Conservation (phyloP, 2,329 filamentous ascomycete species). For the Colletotrichum sp. region DNA sequence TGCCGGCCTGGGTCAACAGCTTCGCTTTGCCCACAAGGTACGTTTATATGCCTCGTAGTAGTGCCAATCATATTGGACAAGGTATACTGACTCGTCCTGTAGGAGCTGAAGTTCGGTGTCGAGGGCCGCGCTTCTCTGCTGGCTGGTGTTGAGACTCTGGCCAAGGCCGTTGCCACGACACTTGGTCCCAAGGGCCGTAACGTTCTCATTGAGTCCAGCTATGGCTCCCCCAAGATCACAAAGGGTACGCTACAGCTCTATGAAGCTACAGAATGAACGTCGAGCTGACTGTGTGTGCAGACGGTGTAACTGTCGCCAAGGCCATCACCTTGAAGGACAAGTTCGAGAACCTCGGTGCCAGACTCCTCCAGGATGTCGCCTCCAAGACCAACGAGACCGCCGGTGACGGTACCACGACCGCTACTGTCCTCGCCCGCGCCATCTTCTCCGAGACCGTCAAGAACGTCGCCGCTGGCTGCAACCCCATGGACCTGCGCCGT, state of each 20-base stretch:
- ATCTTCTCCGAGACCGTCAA: constrained; percentile 99
- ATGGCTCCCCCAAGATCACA: constrained; percentile 98
- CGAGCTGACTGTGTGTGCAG: constrained; percentile 48
- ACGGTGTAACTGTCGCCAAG: constrained; percentile 89
- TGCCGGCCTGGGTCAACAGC: constrained; percentile 79
- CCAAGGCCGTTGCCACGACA: constrained; percentile 94
- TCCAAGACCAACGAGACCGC: constrained; percentile 99
- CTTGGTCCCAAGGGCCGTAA: constrained; percentile 98
- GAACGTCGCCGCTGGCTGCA: constrained; percentile 99
- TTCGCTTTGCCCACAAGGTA: constrained; percentile 98
- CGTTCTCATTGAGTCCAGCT: constrained; percentile 97
- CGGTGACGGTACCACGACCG: constrained; percentile 97
- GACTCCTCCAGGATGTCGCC: constrained; percentile 95
- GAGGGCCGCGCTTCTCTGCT: constrained; percentile 90
- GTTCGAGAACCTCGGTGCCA: constrained; percentile 98
- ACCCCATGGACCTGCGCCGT: constrained; percentile 97
- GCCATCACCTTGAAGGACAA: constrained; percentile 96
- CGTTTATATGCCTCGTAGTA: constrained; percentile 19
- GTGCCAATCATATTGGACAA: constrained; percentile 20
- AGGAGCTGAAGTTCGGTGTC: constrained; percentile 99
- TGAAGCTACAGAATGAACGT: not conserved
- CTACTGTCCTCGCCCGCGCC: constrained; percentile 93
- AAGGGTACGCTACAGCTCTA: constrained; percentile 71
- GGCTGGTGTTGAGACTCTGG: constrained; percentile 94
- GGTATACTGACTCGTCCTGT: constrained; percentile 32